These are phyloP conservation scores for Psilocybe mexicana DNA, from an alignment of 1,284 basidiomycete species.

Conservation along the genomic window DNA sequence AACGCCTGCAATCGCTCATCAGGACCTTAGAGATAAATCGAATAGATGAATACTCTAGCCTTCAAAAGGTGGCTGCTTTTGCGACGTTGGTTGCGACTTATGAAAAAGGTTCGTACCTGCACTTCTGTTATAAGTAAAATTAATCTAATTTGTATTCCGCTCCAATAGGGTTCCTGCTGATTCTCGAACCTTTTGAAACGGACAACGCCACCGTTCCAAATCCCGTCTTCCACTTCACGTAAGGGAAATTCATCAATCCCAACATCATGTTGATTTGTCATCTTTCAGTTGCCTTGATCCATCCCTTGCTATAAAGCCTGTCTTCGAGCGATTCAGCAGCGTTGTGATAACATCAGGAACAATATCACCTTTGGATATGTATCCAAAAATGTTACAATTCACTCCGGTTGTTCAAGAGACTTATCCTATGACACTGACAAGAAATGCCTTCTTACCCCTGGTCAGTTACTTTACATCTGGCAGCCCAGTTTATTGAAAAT, in stretches of 20 bases:
- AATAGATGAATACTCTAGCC: slow-evolving; percentile 87
- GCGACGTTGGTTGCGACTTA: slow-evolving; percentile 98
- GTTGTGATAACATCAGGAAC: slow-evolving; percentile 99
- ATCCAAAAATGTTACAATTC: slow-evolving; percentile 99
- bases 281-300: slow-evolving; percentile 87
- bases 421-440: slow-evolving; percentile 96
- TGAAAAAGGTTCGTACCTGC: slow-evolving; percentile 76
- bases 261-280: slow-evolving; percentile 3
- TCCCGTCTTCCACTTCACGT: slow-evolving; percentile 98
- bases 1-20: slow-evolving; percentile 92
- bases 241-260: slow-evolving; percentile 30
- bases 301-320: slow-evolving; percentile 95
- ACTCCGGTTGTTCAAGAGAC: slow-evolving; percentile 96
- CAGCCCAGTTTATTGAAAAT: slow-evolving; percentile 6
- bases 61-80: slow-evolving; percentile 96
- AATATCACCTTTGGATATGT: slow-evolving; percentile 99
- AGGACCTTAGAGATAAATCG: slow-evolving; percentile 90
- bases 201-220: slow-evolving; percentile 99
- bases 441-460: slow-evolving; percentile 97
- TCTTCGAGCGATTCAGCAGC: slow-evolving; percentile 97
- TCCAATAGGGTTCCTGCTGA: slow-evolving; percentile 85
- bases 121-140: neutral
- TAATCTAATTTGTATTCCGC: slow-evolving; percentile 1
- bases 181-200: slow-evolving; percentile 98
- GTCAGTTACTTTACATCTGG: slow-evolving; percentile 43